Conservation (phyloP, 2,329 filamentous ascomycete species). For the Aspergillus niger region DNA sequence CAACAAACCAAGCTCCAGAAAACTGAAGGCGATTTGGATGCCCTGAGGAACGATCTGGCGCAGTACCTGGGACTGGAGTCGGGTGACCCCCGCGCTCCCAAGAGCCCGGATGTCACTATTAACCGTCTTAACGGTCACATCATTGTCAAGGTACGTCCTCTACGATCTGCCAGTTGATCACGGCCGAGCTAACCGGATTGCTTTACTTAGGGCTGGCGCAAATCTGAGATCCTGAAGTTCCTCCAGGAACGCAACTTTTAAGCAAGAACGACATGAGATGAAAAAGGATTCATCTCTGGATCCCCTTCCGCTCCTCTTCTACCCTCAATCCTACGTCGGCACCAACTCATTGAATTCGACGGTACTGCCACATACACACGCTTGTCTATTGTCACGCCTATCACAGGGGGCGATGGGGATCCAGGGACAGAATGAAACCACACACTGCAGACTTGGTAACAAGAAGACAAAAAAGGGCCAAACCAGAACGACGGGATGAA, state of each 20-base stretch:
- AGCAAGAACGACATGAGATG: constrained; percentile 14
- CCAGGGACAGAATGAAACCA: background rate
- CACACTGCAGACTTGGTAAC: background rate
- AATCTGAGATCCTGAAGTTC: constrained; percentile 52
- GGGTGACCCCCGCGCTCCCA: constrained; percentile 42
- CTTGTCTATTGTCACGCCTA: background rate
- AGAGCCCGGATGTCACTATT: constrained; percentile 48
- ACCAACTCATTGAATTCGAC: background rate
- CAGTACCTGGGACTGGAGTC: constrained; percentile 58
- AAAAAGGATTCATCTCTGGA: constrained; percentile 10
- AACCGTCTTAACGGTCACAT: constrained; percentile 71
- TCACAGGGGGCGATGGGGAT: background rate
- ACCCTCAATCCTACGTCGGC: constrained; percentile 4
- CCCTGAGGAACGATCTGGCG: constrained; percentile 65
- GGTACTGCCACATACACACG: background rate
- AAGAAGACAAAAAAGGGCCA: background rate
- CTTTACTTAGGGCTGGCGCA: constrained; percentile 51
- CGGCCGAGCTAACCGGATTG: background rate
- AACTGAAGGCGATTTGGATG: constrained; percentile 70
- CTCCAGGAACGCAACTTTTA: constrained; percentile 50
- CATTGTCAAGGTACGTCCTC: constrained; percentile 64
- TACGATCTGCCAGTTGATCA: background rate
- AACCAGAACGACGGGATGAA: background rate
- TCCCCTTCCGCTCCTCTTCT: constrained; percentile 12
- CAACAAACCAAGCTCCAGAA: constrained; percentile 75